Evolutionary conservation across 345 rosid genomes (phyloP), one percentile per base, ranked within the genome.

Genomic region (Salix dunnii): DNA sequence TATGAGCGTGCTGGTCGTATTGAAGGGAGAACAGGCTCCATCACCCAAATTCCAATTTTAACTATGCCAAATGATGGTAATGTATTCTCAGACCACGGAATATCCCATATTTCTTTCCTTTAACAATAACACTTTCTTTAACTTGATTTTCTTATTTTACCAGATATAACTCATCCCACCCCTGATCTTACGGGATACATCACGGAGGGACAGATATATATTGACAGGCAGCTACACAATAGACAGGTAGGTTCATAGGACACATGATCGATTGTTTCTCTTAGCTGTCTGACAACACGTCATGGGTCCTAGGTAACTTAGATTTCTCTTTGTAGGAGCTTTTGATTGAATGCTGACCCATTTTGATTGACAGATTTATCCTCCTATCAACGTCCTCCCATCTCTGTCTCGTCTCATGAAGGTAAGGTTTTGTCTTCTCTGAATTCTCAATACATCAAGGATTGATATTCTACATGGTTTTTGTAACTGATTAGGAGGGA

Each of bases 21-120:
- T 82, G 99, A 96, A 85, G 99, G 99, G 66, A 78, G 98, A 77
- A 96, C 88, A 81, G 98, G 99, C 83, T 96, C 98, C 73, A 96
- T 96, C 74, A 96, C 98, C 31, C 98, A 96, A 74, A 96, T 96
- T 81, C 99, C 99, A 27, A 96, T 96, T 85, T 86, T 96, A 62
- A 96, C 99, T 46, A 96, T 96, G 99, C 99, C 99, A 20, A 96
- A 96, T 82, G 99, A 96, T 61, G 99, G 99, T 94, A 86, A 77
- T 77, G 61, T 61, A 13, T 64, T 48, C 33, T 66, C 68, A 51
- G 67, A 74, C 64, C 28, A 21, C 72, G 66, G 42, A 21, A n/a
- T 63, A 70, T 67, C 61, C 61, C 27, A 62, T 58, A n/a, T 25
- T 35, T 76, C 7, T 66, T 46, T 77, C 38, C 66, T 81, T 74